phyloP scores from a whole-genome alignment of 257 asterid genomes.

The Avicennia marina region DNA sequence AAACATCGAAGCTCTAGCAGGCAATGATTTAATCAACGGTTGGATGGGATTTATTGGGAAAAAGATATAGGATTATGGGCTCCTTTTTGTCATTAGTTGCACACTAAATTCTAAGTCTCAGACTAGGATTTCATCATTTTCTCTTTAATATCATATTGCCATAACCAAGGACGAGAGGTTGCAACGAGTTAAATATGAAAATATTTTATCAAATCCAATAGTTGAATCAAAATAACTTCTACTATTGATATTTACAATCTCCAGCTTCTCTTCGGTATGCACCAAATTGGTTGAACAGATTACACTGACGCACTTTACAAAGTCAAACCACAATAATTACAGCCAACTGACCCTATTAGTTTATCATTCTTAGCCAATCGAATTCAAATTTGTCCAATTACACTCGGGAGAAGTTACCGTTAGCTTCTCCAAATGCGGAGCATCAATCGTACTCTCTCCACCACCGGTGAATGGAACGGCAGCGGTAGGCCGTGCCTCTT shows the following conservation, averaged over 20 bases:
- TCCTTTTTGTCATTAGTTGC: too few relatives aligned
- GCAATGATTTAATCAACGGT: too few relatives aligned
- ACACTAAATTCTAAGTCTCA: not conserved
- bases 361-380: constrained; percentile 17
- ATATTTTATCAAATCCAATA: not conserved
- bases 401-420: constrained; percentile 26
- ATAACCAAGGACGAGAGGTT: not conserved
- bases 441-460: constrained; percentile 12
- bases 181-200: not conserved
- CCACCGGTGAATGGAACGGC: constrained; percentile 20
- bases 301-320: constrained; percentile 13
- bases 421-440: constrained; percentile 30
- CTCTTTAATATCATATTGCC: not conserved
- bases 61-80: too few relatives aligned
- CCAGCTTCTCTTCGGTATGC: too few relatives aligned
- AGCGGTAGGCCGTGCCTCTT: constrained; percentile 28
- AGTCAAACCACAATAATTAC: constrained; percentile 25
- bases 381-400: constrained; percentile 5
- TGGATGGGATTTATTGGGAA: too few relatives aligned
- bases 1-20: too few relatives aligned
- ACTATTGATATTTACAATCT: too few relatives aligned
- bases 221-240: too few relatives aligned
- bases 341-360: constrained; percentile 15
- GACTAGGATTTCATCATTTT: not conserved
- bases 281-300: too few relatives aligned